Conservation (phyloP, 495 filamentous ascomycete genomes). For the Penicillium egyptiacum region DNA sequence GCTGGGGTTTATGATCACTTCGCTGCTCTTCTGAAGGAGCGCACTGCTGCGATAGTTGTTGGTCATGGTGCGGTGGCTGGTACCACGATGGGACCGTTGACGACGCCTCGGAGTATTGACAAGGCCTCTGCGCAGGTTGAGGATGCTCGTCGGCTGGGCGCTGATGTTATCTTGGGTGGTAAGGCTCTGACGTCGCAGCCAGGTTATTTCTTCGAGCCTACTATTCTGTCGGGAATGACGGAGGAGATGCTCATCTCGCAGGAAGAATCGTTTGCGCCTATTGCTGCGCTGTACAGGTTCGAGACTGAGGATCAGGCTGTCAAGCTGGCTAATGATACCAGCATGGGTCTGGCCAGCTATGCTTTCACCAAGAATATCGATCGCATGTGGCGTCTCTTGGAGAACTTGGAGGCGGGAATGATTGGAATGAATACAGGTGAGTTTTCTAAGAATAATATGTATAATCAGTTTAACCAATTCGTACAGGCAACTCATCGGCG, state of each 20-base stretch:
- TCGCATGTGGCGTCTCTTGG: constrained; percentile 68
- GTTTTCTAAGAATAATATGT: background rate
- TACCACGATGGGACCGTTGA: constrained; percentile 68
- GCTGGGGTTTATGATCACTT: constrained; percentile 55
- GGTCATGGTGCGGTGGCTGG: constrained; percentile 60
- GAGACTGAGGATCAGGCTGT: constrained; percentile 70
- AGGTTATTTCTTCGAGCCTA: constrained; percentile 74
- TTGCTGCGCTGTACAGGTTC: constrained; percentile 67
- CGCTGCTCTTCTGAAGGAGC: constrained; percentile 53
- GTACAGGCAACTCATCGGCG: constrained; percentile 58
- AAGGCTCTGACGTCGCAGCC: constrained; percentile 44
- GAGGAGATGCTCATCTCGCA: constrained; percentile 62
- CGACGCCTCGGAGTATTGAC: constrained; percentile 61
- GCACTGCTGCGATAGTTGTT: constrained; percentile 56
- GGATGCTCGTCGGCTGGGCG: constrained; percentile 62
- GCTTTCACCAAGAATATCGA: constrained; percentile 75
- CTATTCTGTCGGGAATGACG: constrained; percentile 62
- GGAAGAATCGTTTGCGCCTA: constrained; percentile 71
- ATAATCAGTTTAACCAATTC: constrained; percentile 4
- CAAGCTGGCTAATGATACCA: constrained; percentile 60
- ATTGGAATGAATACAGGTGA: constrained; percentile 67
- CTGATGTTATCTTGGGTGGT: constrained; percentile 58
- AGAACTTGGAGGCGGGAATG: constrained; percentile 76
- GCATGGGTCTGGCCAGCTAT: constrained; percentile 69
- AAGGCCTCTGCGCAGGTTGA: constrained; percentile 62